Conservation (phyloP, 2,329 filamentous ascomycete species). For the Aureobasidium subglaciale region DNA sequence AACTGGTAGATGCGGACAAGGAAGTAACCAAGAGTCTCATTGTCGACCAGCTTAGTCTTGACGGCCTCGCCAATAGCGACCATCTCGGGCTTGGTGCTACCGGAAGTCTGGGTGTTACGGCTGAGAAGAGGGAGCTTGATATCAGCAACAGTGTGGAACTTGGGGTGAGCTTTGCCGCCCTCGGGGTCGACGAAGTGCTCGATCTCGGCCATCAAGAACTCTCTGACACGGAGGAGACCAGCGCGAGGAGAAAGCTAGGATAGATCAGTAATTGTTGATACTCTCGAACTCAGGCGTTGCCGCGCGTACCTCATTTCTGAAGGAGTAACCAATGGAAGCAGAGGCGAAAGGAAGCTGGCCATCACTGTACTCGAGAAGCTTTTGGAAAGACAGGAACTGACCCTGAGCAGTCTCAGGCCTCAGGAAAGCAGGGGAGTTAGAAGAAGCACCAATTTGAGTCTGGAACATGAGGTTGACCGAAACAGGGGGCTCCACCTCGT, state of each 20-base stretch:
- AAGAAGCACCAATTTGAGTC: constrained; percentile 87
- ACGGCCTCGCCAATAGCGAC: constrained; percentile 84
- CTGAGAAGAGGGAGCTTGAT: constrained; percentile 79
- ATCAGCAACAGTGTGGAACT: constrained; percentile 79
- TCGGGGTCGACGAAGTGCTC: constrained; percentile 97
- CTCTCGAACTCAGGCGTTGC: background rate
- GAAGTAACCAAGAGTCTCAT: constrained; percentile 98
- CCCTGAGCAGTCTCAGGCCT: constrained; percentile 95
- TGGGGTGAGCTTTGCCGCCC: constrained; percentile 86
- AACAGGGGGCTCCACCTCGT: constrained; percentile 70
- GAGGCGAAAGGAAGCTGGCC: constrained; percentile 94
- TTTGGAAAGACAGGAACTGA: constrained; percentile 95
- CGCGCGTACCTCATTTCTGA: constrained; percentile 66
- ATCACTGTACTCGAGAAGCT: constrained; percentile 94
- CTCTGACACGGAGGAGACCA: constrained; percentile 85
- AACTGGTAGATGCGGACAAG: constrained; percentile 88
- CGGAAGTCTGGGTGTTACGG: constrained; percentile 75
- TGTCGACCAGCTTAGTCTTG: constrained; percentile 74
- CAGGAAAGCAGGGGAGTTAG: constrained; percentile 76
- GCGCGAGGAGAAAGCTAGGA: constrained; percentile 71
- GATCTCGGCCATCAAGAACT: constrained; percentile 98
- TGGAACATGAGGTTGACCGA: constrained; percentile 99
- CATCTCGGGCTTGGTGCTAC: constrained; percentile 67
- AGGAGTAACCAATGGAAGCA: constrained; percentile 94
- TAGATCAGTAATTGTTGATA: background rate